Base-by-base conservation (phyloP, 345 rosid species). In the Hibiscus syriacus region DNA sequence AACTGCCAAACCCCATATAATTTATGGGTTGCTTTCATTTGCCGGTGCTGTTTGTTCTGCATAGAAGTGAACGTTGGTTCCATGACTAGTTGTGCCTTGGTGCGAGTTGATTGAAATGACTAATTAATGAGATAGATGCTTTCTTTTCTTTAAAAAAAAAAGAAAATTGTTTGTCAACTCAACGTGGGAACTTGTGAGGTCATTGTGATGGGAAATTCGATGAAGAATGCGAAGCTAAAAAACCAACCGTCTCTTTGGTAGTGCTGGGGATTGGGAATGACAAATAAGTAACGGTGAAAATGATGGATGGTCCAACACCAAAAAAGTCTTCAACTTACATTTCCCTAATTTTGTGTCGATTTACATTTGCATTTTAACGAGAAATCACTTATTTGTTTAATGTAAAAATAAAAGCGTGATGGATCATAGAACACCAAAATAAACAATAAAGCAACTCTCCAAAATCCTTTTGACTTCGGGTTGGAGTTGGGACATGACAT, bases 11-110 rank as follows among this genome's bases (percentile, higher is more conserved):
- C 64, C 48, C 49, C 32, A 41, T 17, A 49, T 5, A 27, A 2
- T 3, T 0, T 17, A 41, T 59, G 56, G 20, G 17, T 70, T 53
- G 73, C 73, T 68, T 77, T 64, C 56, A 34, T 55, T 68, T 76
- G 61, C 70, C 72, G 76, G 19, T 52, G 70, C 62, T 72, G 74
- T 75, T 65, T 77, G 75, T 73, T 62, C 73, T 41, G 64, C 57
- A 70, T 71, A 17, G 26, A 56, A 20, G 59, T n/a, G 50, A 66
- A 34, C 55, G 43, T 70, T 71, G 17, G 61, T 75, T 48, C 70
- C 71, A 38, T 17, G 60, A 20, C 6, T 9, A 8, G 55, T 17
- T 32, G 58, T 0, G n/a, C 45, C 12, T n/a, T 39, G 45, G 45
- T 9, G 45, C 2, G 41, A 43, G 3, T 13, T n/a, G 22, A 17